Conservation (phyloP, 768 basidiomycete genomes). For the Mycena latifolia region DNA sequence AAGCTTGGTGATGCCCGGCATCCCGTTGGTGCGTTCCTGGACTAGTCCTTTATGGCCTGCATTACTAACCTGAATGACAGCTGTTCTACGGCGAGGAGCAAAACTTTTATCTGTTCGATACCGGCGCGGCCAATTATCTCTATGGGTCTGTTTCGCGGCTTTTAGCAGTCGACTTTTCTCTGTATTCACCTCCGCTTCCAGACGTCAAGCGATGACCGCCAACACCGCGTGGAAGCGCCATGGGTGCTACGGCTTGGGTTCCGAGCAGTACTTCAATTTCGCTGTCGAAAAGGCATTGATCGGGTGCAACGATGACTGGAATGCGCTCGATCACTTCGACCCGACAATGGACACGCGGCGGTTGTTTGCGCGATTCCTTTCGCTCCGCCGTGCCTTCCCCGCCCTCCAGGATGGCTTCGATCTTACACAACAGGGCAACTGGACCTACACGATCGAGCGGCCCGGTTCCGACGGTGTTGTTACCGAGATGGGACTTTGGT, state of each 20-base stretch:
- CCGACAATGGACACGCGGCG: conserved; percentile 85
- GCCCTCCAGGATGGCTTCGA: conserved; percentile 90
- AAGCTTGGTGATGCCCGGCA: conserved; percentile 87
- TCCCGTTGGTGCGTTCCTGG: conserved; percentile 70
- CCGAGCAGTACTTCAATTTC: conserved; percentile 95
- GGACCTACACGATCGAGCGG: conserved; percentile 82
- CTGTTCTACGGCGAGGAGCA: conserved; percentile 95
- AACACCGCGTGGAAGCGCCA: conserved; percentile 93
- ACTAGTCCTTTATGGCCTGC: neutral
- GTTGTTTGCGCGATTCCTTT: conserved; percentile 78
- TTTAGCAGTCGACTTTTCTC: neutral
- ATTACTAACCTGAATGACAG: conserved; percentile 46
- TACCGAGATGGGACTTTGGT: conserved; percentile 93
- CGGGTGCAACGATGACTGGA: conserved; percentile 93
- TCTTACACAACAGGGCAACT: conserved; percentile 87
- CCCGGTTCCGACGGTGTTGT: conserved; percentile 87
- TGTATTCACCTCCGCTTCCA: conserved; percentile 41
- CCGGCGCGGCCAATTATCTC: conserved; percentile 92
- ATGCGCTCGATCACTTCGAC: conserved; percentile 95
- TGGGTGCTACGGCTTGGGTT: conserved; percentile 92
- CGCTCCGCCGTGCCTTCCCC: conserved; percentile 75
- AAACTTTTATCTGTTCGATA: conserved; percentile 88
- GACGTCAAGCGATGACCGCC: conserved; percentile 92
- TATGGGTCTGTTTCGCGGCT: conserved; percentile 68
- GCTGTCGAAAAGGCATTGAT: conserved; percentile 82